Conservation (phyloP, 176 grass and related monocot genomes). For the Cenchrus americanus region DNA sequence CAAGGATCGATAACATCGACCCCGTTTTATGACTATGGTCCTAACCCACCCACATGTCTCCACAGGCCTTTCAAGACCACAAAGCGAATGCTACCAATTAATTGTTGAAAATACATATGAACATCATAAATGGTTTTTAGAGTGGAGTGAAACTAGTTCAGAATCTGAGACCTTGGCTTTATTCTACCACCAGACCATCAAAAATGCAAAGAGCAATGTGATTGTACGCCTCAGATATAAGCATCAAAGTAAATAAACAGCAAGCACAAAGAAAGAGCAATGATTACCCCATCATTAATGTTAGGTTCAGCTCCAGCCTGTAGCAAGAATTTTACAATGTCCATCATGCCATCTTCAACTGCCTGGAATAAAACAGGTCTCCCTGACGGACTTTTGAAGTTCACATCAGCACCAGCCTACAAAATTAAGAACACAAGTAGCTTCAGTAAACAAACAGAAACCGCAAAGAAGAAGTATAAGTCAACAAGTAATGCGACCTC, state of each 20-base stretch:
- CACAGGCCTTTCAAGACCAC: neutral
- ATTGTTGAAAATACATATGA: too few relatives aligned
- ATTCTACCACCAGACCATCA: neutral
- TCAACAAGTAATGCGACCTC: constrained; percentile 30
- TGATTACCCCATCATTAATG: neutral
- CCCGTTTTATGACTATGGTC: too few relatives aligned
- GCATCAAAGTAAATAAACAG: neutral
- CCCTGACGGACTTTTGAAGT: constrained; percentile 21
- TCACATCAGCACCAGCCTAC: constrained; percentile 57
- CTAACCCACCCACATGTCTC: neutral
- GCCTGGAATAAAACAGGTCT: constrained; percentile 28
- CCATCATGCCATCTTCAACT: constrained; percentile 29
- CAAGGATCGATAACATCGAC: too few relatives aligned
- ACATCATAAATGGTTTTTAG: neutral
- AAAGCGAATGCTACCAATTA: neutral
- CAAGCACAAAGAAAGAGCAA: neutral
- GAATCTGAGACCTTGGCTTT: neutral
- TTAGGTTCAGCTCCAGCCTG: constrained; percentile 43
- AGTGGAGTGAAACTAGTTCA: neutral
- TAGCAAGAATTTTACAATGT: constrained; percentile 31
- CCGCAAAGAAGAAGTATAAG: neutral
- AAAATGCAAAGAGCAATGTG: neutral
- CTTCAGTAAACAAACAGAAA: neutral
- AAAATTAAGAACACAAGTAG: constrained; percentile 20
- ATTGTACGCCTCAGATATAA: neutral